Base-by-base conservation (phyloP, 306 rosid species). In the Corylus heterophylla region DNA sequence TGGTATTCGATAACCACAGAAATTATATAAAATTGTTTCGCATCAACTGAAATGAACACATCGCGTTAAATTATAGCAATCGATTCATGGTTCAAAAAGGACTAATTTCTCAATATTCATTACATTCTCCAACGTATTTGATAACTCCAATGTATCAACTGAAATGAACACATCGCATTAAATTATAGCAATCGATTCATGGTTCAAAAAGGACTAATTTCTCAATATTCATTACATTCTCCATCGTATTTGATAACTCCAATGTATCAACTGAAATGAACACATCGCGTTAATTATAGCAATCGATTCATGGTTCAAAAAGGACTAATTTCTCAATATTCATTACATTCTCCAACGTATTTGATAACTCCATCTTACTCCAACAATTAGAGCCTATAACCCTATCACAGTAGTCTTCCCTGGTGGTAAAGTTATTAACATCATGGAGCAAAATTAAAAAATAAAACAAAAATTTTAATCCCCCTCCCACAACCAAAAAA, bases 191-290 rank as follows among this genome's bases (percentile, higher is more conserved):
- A 59, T 59, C 14, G 42, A 68, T 27, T 39, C 31, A 68, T 25
- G 31, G 51, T 68, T 42, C 52, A 68, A 68, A 7, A 68, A 67
- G n/a, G 72, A 67, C 29, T 8, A 67, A 8, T 67, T 39, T 67
- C 70, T 55, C n/a, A 55, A 18, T 10, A 55, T 22, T 22, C 25
- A 22, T 22, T 22, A 22, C 25, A 22, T 22, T 22, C 25, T 22
- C 25, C 25, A 22, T 0, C 25, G 25, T 22, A 22, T 22, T 22
- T 22, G 25, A 22, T 22, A 22, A 22, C 25, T 22, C 25, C 22
- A 22, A 22, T 22, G 8, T 27, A 3, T 9, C 31, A 59, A 59
- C 7, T 11, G 3, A 59, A 59, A 8, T 59, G 31, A 25, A 25
- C 31, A 59, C 37, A 59, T 12, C 37, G 17, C 1, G 14, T 25